Evolutionary conservation across 306 rosid species (phyloP).

Genomic region (Malus orientalis): DNA sequence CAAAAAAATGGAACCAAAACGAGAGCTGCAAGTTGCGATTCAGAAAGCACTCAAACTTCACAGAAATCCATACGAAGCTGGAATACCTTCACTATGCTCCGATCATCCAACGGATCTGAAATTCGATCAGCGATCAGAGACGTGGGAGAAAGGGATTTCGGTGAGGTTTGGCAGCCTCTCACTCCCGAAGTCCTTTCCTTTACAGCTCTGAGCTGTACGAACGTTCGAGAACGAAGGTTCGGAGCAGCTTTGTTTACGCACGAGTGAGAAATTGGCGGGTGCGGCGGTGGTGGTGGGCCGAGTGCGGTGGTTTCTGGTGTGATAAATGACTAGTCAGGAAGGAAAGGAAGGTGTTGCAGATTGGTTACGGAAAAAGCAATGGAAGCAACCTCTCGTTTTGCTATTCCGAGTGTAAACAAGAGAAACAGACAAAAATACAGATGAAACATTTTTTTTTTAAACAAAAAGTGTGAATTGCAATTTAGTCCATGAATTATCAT

Average conservation of each 20-base stretch:
- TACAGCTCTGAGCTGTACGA: background rate
- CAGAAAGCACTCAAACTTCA: background rate
- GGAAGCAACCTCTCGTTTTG: background rate
- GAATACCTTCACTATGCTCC: background rate
- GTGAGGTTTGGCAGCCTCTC: background rate
- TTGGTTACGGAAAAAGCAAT: background rate
- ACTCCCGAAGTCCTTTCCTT: background rate
- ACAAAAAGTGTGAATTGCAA: no score
- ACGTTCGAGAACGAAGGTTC: background rate
- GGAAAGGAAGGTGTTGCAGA: background rate
- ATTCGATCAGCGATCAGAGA: background rate
- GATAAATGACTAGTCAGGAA: background rate
- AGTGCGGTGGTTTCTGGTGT: background rate
- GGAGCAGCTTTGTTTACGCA: background rate
- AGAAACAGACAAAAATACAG: background rate
- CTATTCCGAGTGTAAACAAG: background rate
- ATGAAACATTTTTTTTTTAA: background rate
- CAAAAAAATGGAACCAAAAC: background rate
- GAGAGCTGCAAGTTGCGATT: background rate
- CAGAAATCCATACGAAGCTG: background rate
- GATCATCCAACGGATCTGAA: slow-evolving; percentile 12
- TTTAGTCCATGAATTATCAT: no score
- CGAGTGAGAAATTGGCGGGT: background rate
- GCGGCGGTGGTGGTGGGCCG: background rate
- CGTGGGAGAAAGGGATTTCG: background rate